A percentile compares a stretch with the other conserved stretches of the same genome.
phyloP scores from a whole-genome alignment of 768 basidiomycete species.

The Lanmaoa rubissima region DNA sequence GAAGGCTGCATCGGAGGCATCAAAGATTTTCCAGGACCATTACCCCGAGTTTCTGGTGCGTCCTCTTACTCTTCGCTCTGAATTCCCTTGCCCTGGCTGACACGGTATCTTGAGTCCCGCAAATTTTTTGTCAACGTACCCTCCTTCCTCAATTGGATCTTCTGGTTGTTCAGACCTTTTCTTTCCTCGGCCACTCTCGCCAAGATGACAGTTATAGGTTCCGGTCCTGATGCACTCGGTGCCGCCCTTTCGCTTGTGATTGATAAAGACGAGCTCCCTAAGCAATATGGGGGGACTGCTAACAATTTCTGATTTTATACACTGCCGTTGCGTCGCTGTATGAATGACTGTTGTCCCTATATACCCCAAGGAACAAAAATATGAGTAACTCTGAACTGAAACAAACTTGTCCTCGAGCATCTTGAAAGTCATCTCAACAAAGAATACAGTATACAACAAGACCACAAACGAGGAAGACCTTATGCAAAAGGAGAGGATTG shows the following conservation, averaged over 20 bases:
- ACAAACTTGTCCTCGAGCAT: background rate
- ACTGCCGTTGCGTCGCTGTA: background rate
- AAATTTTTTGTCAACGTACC: conserved; percentile 87
- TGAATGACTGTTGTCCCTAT: background rate
- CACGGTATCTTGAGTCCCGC: conserved; percentile 43
- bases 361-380: background rate
- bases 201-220: conserved; percentile 79
- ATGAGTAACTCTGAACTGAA: background rate
- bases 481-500: background rate
- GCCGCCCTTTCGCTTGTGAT: conserved; percentile 61
- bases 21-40: conserved; percentile 69
- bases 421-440: background rate
- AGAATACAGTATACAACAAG: background rate
- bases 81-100: background rate
- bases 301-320: conserved; percentile 43
- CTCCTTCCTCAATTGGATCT: conserved; percentile 73
- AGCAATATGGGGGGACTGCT: conserved; percentile 68
- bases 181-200: conserved; percentile 70
- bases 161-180: conserved; percentile 79
- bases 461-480: background rate
- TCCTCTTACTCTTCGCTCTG: conserved; percentile 15
- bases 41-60: conserved; percentile 76
- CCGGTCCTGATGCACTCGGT: conserved; percentile 54
- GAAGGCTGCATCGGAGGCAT: conserved; percentile 70
- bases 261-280: conserved; percentile 56